These are phyloP conservation scores for Pyrus communis DNA, from an alignment of 306 rosid species.

Conservation along the genomic window DNA sequence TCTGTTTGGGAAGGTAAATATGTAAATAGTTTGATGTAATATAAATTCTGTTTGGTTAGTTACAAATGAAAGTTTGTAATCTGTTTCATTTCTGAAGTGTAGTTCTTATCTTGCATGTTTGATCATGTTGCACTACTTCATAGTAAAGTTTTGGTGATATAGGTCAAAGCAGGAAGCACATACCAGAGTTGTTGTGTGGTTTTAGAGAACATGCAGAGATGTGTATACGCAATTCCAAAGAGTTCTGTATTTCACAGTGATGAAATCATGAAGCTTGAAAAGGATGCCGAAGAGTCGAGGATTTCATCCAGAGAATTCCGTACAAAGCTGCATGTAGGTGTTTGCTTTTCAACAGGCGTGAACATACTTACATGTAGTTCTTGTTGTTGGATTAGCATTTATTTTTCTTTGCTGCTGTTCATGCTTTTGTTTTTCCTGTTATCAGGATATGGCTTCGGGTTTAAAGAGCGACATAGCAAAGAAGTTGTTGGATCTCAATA, in stretches of 20 bases:
- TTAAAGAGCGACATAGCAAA: slow-evolving; percentile 65
- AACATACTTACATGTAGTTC: not conserved
- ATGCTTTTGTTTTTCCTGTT: slow-evolving; percentile 10
- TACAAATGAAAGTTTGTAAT: not conserved
- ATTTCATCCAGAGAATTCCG: slow-evolving; percentile 53
- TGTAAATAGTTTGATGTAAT: not conserved
- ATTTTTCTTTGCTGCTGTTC: slow-evolving; percentile 9
- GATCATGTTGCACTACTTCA: slow-evolving; percentile 8
- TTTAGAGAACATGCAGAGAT: slow-evolving; percentile 81
- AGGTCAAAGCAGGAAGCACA: slow-evolving; percentile 73
- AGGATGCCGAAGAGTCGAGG: slow-evolving; percentile 49
- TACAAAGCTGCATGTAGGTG: slow-evolving; percentile 59
- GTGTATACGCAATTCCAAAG: slow-evolving; percentile 78
- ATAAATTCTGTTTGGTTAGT: not conserved
- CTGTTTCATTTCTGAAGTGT: not conserved
- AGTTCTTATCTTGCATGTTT: not conserved
- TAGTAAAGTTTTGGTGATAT: slow-evolving; percentile 19
- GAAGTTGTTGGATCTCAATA: slow-evolving; percentile 55
- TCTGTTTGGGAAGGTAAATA: slow-evolving; percentile 90
- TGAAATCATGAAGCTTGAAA: slow-evolving; percentile 59
- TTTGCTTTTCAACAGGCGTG: not conserved
- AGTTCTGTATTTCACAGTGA: slow-evolving; percentile 36
- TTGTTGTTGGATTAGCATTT: not conserved
- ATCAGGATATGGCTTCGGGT: slow-evolving; percentile 60
- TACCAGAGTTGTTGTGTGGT: slow-evolving; percentile 89